A percentile compares a stretch with the other conserved stretches of the same genome.
Evolutionary conservation across 495 filamentous ascomycete genomes (phyloP).

Genomic region (Penicillium atrosanguineum): DNA sequence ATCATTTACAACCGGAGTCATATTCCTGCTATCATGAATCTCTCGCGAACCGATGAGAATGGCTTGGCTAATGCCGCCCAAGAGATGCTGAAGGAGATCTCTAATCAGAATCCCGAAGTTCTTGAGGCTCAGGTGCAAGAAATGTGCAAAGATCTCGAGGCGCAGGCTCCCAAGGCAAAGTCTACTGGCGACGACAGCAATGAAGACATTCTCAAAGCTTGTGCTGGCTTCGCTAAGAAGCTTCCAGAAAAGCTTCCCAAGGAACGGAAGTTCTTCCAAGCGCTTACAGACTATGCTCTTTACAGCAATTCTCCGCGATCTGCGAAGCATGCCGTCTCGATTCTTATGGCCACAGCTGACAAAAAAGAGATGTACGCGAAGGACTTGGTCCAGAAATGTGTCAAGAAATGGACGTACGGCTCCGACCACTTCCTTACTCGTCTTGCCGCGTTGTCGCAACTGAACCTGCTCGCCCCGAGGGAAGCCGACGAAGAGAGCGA

Average conservation of each 20-base stretch:
- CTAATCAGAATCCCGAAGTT: constrained; percentile 78
- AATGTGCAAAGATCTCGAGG: constrained; percentile 79
- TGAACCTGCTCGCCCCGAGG: constrained; percentile 72
- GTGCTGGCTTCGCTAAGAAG: constrained; percentile 80
- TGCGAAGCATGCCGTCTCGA: constrained; percentile 89
- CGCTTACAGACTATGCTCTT: constrained; percentile 74
- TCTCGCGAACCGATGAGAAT: constrained; percentile 76
- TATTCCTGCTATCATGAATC: constrained; percentile 83
- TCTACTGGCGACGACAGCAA: constrained; percentile 63
- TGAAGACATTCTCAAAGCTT: constrained; percentile 89
- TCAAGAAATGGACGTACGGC: constrained; percentile 75
- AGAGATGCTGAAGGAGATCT: constrained; percentile 90
- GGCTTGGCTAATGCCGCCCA: constrained; percentile 76
- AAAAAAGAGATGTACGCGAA: constrained; percentile 84
- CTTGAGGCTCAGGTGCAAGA: constrained; percentile 90
- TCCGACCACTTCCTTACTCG: constrained; percentile 75
- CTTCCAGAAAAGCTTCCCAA: constrained; percentile 82
- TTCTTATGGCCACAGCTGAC: constrained; percentile 77
- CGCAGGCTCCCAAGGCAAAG: constrained; percentile 69
- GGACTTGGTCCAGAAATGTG: constrained; percentile 71
- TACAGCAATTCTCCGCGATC: constrained; percentile 78
- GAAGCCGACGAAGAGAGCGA: constrained; percentile 72
- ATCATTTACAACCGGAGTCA: constrained; percentile 93
- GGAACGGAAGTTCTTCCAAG: constrained; percentile 79
- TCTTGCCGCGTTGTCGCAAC: constrained; percentile 77